Base-by-base conservation (phyloP, 306 rosid genomes). In the Alnus glutinosa region DNA sequence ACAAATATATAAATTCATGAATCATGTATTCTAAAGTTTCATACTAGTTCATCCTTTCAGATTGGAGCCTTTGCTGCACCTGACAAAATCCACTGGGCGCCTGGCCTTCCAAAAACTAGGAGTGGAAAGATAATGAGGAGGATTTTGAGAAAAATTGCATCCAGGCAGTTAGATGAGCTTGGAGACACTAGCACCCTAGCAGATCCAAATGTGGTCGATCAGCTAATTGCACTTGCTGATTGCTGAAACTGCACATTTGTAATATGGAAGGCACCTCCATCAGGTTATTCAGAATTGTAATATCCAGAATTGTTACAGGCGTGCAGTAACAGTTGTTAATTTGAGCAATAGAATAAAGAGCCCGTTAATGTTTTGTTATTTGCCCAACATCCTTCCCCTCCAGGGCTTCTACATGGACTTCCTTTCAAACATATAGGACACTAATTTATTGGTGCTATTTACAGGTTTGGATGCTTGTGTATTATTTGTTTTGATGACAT, bases 21-120 rank as follows among this genome's bases (percentile, higher is more conserved):
- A 12, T 36, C 42, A 11, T 49, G 55, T 58, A 9, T 30, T 36
- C 30, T 78, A 63, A 57, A 30, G 23, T 7, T 73, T 61, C 23
- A 71, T 50, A 28, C 10, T 75, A 69, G 37, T 80, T 58, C 74
- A 54, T 82, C 48, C 57, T 93, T 88, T 83, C 96, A 96, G 98
- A 96, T 96, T 49, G 99, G 99, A 84, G 98, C 98, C 15, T 96
- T 96, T 86, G 98, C 99, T 37, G 96, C 99, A 78, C 99, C 99
- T 0, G 98, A 96, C 84, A 90, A 81, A 87, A 93, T 96, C 79
- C 99, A 96, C 78, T 96, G 99, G 99, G 99, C 98, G 1, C 99
- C 98, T 55, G 92, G 94, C 82, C 99, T 96, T 74, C 99, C 99
- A 8, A 96, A 96, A 88, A 95, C 99, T 12, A 96, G 98, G 86